A percentile compares a stretch with the other conserved stretches of the same genome.
phyloP scores from a whole-genome alignment of 148 eudicot genomes.

The Nepenthes gracilis region DNA sequence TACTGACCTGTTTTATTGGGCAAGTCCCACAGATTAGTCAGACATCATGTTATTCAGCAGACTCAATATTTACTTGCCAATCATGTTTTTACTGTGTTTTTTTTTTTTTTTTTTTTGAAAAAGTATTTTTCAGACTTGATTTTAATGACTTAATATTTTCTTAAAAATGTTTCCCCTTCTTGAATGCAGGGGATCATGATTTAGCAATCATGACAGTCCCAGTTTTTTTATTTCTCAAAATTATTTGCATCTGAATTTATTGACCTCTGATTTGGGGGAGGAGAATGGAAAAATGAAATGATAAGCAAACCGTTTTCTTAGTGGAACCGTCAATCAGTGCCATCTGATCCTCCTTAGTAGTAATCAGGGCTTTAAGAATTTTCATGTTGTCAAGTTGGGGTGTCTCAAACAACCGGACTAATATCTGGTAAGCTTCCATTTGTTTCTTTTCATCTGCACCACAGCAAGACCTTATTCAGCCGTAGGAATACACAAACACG shows the following conservation, averaged over 20 bases:
- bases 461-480: neutral
- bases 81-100: no score
- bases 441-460: constrained; percentile 49
- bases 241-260: no score
- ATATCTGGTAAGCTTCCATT: constrained; percentile 35
- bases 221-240: no score
- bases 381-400: constrained; percentile 66
- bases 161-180: no score
- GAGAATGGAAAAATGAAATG: neutral
- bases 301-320: constrained; percentile 33
- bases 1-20: constrained; percentile 23
- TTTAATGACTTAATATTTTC: no score
- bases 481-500: neutral
- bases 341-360: constrained; percentile 41
- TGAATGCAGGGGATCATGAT: no score
- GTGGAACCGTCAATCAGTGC: constrained; percentile 50
- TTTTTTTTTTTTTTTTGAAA: no score
- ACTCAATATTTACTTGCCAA: neutral
- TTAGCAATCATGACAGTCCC: no score
- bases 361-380: constrained; percentile 37
- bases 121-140: no score
- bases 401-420: constrained; percentile 36
- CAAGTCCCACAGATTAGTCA: neutral
- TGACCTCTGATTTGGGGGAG: no score
- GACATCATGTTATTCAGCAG: neutral